Evolutionary conservation across 2,329 filamentous ascomycete genomes (phyloP), one percentile per base, ranked within the genome.

Genomic region (Fusarium solani-melongenae): DNA sequence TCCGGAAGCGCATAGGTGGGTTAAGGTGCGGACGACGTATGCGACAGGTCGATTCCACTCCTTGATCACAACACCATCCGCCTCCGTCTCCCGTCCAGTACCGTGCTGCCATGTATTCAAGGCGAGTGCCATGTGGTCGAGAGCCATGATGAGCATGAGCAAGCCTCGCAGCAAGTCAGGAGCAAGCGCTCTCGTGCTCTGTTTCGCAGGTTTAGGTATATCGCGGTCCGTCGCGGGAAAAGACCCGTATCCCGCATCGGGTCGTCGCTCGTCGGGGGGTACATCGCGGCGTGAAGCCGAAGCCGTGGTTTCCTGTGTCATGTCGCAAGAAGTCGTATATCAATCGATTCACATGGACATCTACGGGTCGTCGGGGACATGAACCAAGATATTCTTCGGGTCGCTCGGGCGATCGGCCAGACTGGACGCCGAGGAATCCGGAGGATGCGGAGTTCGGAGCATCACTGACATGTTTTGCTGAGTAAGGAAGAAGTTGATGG

Each of bases 151-250:
- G 14, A 81, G 75, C 82, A 85, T 85, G n/a, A 86, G 77, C 3
- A 86, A 73, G 33, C 85, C 85, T 36, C 85, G 84, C 6, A 86
- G 77, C 17, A 86, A 78, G 65, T 86, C 85, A 4, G 85, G 85
- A 0, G 83, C 84, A 6, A 86, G 76, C 27, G 81, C 83, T 27
- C 85, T 81, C 6, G 76, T 64, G 65, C 66, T 60, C 27, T 70
- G 68, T n/a, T 73, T 71, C 11, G 72, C 62, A 7, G 71, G 70
- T 17, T 74, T 74, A 8, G 72, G 71, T 3, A 33, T 38, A 51
- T 66, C 64, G 66, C 56, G 29, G 31, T 41, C 60, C 56, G 58
- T 59, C 44, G 59, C 11, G 7, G 62, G 56, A 33, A 69, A 61
- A 22, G 66, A 65, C 46, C 67, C 70, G 34, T 68, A 65, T n/a